Base-by-base conservation (phyloP, 2,329 filamentous ascomycete species). In the Eutypella sp. region DNA sequence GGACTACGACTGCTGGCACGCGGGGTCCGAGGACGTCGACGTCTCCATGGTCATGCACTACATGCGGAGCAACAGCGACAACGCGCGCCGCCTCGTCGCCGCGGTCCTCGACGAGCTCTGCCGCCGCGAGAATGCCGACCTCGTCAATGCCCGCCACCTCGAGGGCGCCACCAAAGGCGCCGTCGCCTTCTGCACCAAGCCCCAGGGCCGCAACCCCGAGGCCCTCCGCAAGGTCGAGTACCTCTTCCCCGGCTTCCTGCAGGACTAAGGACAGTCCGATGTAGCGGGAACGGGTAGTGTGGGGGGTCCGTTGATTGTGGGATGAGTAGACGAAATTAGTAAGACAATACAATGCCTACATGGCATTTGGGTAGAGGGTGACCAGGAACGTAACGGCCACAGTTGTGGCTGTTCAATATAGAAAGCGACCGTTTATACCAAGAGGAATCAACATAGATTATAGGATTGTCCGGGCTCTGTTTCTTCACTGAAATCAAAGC, bases 1-100 rank as follows among this genome's bases (percentile, higher is more conserved):
- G 23, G 93, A 99, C 74, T 99, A 99, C 68, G 93, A 99, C 74
- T 97, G 92, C 81, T 99, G 93, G 93, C 87, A 91, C 64, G 82
- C 79, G 18, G 79, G n/a, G n/a, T n/a, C 79, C 41, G 86, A 82
- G 47, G 88, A 87, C 54, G 93, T 99, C 51, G 91, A 90, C 51
- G 93, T 99, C 19, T 88, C 91, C 67, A 95, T 97, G 87, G 93
- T 99, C 46, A 89, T 96, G 83, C 86, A 82, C 50, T 89, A 95
- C 69, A 99, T 99, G 93, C 85, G 87, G 64, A 86, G 89, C 55
- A 99, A 99, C 69, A 78, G 87, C 43, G 77, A 85, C 62, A 99
- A 97, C 62, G 93, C 93, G 27, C 85, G 85, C 65, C 76, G 83
- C 42, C 84, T 97, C 46, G 84, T 99, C 27, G 88, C 82, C 29